A percentile compares a stretch with the other conserved stretches of the same genome.
Evolutionary conservation across 2,329 filamentous ascomycete genomes (phyloP).

Genomic region (Colletotrichum euphorbiae): DNA sequence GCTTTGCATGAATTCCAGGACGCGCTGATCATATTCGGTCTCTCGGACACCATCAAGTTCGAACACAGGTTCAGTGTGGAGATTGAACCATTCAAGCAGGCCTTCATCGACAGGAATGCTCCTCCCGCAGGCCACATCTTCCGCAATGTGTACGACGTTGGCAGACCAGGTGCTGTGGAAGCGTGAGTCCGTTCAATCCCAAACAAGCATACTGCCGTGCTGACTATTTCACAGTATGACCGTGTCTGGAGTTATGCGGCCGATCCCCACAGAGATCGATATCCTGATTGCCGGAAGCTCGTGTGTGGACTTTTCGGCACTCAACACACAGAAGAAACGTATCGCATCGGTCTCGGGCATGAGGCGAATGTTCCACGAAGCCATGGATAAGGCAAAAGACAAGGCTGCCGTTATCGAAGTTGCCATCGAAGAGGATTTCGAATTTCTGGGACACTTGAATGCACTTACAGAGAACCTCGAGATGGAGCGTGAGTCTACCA

Average conservation of each 20-base stretch:
- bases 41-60: conserved; percentile 54
- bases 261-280: conserved; percentile 69
- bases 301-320: conserved; percentile 78
- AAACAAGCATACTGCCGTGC: not conserved
- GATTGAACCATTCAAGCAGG: conserved; percentile 72
- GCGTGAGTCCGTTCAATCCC: conserved; percentile 56
- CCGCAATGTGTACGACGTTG: conserved; percentile 69
- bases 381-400: conserved; percentile 52
- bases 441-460: conserved; percentile 40
- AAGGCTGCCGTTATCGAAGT: not conserved
- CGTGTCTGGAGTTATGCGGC: conserved; percentile 70
- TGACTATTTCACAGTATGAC: conserved; percentile 63
- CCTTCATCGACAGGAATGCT: conserved; percentile 72
- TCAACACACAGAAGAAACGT: conserved; percentile 65
- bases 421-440: not conserved
- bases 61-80: conserved; percentile 72
- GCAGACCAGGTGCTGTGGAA: conserved; percentile 47
- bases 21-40: conserved; percentile 48
- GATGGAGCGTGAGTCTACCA: conserved; percentile 72
- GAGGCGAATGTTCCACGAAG: conserved; percentile 62
- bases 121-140: conserved; percentile 62
- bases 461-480: conserved; percentile 66
- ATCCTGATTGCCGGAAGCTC: conserved; percentile 79
- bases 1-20: conserved; percentile 69
- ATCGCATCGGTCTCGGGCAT: conserved; percentile 61